Evolutionary conservation across 2,329 filamentous ascomycete genomes (phyloP), one percentile per base, ranked within the genome.

Genomic region (Cercospora berteroae): DNA sequence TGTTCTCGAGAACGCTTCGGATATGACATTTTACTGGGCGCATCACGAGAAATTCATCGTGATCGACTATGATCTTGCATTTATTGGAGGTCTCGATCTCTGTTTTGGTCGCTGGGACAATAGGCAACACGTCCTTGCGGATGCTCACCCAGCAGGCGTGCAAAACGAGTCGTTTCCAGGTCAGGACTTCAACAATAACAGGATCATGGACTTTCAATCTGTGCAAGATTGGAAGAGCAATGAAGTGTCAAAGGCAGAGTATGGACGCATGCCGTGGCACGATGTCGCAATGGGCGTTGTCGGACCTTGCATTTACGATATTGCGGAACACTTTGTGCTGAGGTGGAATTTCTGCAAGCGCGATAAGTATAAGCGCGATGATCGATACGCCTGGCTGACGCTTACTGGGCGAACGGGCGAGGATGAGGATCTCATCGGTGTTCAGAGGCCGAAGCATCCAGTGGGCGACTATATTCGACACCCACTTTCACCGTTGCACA

Each of bases 11-110:
- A 97, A 97, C 75, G 91, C 90, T 2, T 91, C 91, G 31, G 94
- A 98, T 74, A 96, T 97, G 92, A 97, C 93, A 0, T 93, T 97
- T 76, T 97, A 97, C 81, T 98, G 94, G 88, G 95, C 95, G 0
- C 95, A 99, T 77, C 95, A 99, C 77, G 95, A 99, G 75, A 99
- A 99, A 78, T 96, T 97, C 76, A 91, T 98, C 64, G 91, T 99
- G 18, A 91, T 98, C 63, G 95, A 98, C 80, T 96, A 96, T 76
- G 86, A 89, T 16, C 81, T 94, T 73, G 95, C 93, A 13, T 98
- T 98, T 76, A 94, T 98, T 67, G 95, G 95, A 62, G 95, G 95
- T 0, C 84, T 99, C 5, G 95, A 99, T 80, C 83, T 98, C 33
- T 99, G 95, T 79, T 99, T 97, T 77, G 95, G 95, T 8, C 88